These are phyloP conservation scores for Cnidoscolus chayamansa DNA, from an alignment of 441 rosid species.

Conservation along the genomic window DNA sequence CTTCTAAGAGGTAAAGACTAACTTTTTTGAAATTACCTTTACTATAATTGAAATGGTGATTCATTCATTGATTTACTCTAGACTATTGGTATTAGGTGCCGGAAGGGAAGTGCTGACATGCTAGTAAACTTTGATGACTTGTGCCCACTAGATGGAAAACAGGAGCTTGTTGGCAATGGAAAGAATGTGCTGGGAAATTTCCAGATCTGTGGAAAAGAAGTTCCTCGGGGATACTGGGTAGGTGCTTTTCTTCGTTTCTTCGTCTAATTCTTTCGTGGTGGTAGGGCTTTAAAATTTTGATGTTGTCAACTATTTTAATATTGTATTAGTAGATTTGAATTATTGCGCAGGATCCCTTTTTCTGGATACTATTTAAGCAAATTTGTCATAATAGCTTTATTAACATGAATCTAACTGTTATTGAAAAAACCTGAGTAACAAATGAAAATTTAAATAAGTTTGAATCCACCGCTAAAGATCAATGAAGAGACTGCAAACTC, in stretches of 20 bases:
- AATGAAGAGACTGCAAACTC: too few relatives aligned
- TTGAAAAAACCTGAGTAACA: too few relatives aligned
- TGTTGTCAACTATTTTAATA: not conserved
- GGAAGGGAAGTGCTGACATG: constrained; percentile 86
- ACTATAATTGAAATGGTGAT: constrained; percentile 21
- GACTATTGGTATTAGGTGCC: constrained; percentile 58
- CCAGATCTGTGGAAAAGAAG: constrained; percentile 87
- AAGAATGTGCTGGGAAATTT: constrained; percentile 43
- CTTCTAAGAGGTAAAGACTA: constrained; percentile 66
- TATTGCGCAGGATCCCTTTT: not conserved
- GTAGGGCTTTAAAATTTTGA: not conserved
- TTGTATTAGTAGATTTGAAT: not conserved
- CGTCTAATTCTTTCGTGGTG: not conserved
- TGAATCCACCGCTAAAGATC: too few relatives aligned
- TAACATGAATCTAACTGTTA: too few relatives aligned
- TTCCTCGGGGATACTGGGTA: constrained; percentile 97
- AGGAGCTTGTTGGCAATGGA: constrained; percentile 32
- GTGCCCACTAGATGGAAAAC: constrained; percentile 49
- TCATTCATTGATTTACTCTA: constrained; percentile 31
- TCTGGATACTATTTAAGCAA: not conserved
- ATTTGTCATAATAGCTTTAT: too few relatives aligned
- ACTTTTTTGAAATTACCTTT: constrained; percentile 18
- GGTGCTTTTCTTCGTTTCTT: constrained; percentile 20
- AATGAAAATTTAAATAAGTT: too few relatives aligned
- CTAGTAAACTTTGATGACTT: constrained; percentile 81